Evolutionary conservation across 2,329 filamentous ascomycete genomes (phyloP).

Genomic region (Neocucurbitaria cava): DNA sequence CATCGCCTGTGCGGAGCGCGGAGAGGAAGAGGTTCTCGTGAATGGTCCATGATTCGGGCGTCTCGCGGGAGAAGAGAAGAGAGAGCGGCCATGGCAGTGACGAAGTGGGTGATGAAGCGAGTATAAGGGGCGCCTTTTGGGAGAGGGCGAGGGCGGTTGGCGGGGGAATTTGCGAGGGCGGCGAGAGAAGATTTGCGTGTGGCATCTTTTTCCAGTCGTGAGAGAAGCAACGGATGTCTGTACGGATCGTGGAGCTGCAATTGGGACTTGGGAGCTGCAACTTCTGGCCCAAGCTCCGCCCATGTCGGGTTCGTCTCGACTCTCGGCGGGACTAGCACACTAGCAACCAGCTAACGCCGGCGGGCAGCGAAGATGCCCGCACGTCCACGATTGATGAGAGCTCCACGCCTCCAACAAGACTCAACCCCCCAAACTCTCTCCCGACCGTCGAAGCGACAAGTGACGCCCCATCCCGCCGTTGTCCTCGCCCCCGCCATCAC

Average conservation of each 20-base stretch:
- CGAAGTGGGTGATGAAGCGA: conserved; percentile 48
- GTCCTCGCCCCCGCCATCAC: conserved; percentile 1
- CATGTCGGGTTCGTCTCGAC: too few relatives aligned
- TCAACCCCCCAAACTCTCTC: too few relatives aligned
- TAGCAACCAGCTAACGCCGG: too few relatives aligned
- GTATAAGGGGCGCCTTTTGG: conserved; percentile 53
- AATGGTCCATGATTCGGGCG: conserved; percentile 79
- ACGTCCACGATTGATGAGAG: conserved; percentile 10
- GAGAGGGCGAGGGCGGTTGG: conserved; percentile 54
- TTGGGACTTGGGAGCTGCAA: not conserved
- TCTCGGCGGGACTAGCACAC: too few relatives aligned
- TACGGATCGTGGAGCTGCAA: too few relatives aligned
- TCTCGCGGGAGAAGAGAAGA: conserved; percentile 65
- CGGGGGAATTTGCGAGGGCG: conserved; percentile 50
- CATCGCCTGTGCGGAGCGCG: conserved; percentile 84
- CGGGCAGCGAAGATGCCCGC: conserved; percentile 14
- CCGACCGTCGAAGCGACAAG: not conserved
- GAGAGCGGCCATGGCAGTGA: conserved; percentile 60
- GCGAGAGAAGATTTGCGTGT: conserved; percentile 48
- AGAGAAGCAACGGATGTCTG: too few relatives aligned
- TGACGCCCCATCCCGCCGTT: not conserved
- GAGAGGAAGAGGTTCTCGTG: conserved; percentile 88
- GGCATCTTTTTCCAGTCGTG: conserved; percentile 29
- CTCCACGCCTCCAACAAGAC: not conserved
- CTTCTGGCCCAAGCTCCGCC: conserved; percentile 19